Conservation (phyloP, 2,329 filamentous ascomycete genomes). For the Calcarisporium arbuscula region DNA sequence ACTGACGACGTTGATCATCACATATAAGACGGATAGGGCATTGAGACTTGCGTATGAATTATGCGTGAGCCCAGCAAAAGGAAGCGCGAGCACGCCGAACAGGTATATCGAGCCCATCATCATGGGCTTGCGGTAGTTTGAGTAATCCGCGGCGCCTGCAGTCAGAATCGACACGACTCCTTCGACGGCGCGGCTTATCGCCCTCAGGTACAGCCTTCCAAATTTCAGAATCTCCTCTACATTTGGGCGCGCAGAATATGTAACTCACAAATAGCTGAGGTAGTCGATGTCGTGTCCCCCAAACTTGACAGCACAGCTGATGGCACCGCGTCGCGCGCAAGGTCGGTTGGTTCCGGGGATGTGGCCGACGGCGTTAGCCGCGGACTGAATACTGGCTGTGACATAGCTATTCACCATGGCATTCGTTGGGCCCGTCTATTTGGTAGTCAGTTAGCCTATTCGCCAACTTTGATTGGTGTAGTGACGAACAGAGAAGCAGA, state of each 20-base stretch:
- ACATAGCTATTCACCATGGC: constrained; percentile 14
- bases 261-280: constrained; percentile 14
- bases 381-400: constrained; percentile 14
- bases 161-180: constrained; percentile 13
- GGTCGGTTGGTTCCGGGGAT: constrained; percentile 12
- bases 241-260: not conserved
- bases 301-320: constrained; percentile 13
- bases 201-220: constrained; percentile 11
- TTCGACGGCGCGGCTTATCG: constrained; percentile 12
- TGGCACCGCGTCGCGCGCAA: constrained; percentile 12
- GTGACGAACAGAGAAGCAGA: constrained; percentile 12
- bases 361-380: constrained; percentile 13
- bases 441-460: not conserved
- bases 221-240: not conserved
- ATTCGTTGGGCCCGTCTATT: constrained; percentile 12
- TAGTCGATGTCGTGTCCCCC: constrained; percentile 14
- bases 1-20: constrained; percentile 11
- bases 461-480: not conserved
- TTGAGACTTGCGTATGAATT: constrained; percentile 12
- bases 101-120: constrained; percentile 16
- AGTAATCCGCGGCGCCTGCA: constrained; percentile 13
- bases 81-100: constrained; percentile 12
- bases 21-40: constrained; percentile 10
- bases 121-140: constrained; percentile 14
- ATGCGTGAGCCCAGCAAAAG: constrained; percentile 11